Base-by-base conservation (phyloP, 495 filamentous ascomycete species). In the Friedmanniomyces endolithicus region DNA sequence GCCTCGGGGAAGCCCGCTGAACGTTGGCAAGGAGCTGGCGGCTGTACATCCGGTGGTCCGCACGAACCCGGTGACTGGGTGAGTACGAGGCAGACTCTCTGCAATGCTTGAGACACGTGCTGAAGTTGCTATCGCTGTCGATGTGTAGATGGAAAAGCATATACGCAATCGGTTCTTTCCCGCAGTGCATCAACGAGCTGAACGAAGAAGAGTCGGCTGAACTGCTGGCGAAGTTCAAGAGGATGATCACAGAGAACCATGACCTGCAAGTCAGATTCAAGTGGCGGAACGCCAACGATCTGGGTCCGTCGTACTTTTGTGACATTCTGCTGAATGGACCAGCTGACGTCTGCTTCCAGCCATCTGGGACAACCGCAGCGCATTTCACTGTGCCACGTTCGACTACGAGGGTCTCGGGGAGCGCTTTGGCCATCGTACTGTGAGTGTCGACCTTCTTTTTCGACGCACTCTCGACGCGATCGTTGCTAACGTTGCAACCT, bases 341-440 rank as follows among this genome's bases (percentile, higher is more conserved):
- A 47, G 12, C 19, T n/a, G 39, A 41, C 6, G 47, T 24, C 14
- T 34, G 9, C 25, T 35, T 24, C 6, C 22, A 52, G 65, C 86
- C 0, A 87, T 90, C 58, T 90, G 86, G 86, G 86, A 89, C 65
- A 89, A 89, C 57, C 68, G 86, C 6, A 78, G 74, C 40, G 77
- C 78, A 0, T 88, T 81, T 64, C 86, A 89, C 59, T 75, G 77
- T 11, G 84, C 85, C 0, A 89, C 85, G 1, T 80, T 74, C 44
- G 86, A 89, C 64, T 87, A 83, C 66, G 43, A 54, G 8, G 84
- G 81, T 2, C 40, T 57, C 7, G 55, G 55, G 14, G 73, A 77
- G 61, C 67, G 85, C 35, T 74, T 73, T 31, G 84, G 84, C 0
- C 75, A 80, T 50, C 69, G 85, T 6, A 78, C 75, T 19, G 81